Evolutionary conservation across 2,329 filamentous ascomycete species (phyloP).

Genomic region (Tolypocladium ophioglossoides): DNA sequence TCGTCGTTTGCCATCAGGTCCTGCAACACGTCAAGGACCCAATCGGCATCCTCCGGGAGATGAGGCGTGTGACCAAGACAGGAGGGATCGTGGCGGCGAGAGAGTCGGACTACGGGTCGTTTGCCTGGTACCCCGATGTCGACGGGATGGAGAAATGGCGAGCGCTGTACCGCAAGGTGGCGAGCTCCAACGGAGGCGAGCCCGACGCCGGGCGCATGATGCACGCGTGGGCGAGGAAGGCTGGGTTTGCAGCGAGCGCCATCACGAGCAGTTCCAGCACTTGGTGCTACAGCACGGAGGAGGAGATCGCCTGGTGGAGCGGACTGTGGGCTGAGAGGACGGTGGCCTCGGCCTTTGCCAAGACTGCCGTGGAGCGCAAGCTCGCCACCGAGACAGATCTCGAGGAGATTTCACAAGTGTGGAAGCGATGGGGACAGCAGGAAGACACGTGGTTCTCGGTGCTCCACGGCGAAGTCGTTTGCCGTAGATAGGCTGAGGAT

Average conservation of each 20-base stretch:
- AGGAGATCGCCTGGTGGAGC: constrained; percentile 11
- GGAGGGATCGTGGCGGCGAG: constrained; percentile 28
- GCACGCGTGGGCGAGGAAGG: constrained; percentile 10
- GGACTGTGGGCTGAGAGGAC: constrained; percentile 11
- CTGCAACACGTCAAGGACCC: constrained; percentile 27
- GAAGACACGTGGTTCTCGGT: constrained; percentile 8
- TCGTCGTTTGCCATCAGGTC: constrained; percentile 27
- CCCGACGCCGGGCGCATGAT: constrained; percentile 11
- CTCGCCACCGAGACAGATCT: constrained; percentile 12
- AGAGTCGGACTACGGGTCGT: constrained; percentile 10
- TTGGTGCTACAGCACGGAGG: constrained; percentile 11
- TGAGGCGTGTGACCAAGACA: constrained; percentile 27
- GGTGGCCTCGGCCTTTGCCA: constrained; percentile 9
- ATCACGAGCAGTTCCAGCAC: constrained; percentile 8
- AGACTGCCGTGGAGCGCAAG: constrained; percentile 5
- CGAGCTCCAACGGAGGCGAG: constrained; percentile 8
- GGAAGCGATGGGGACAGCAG: constrained; percentile 5
- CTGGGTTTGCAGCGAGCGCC: constrained; percentile 7
- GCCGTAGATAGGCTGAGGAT: constrained; percentile 2
- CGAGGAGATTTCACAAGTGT: background rate
- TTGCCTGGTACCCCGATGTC: constrained; percentile 12
- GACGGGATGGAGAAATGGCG: constrained; percentile 10
- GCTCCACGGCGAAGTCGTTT: constrained; percentile 7
- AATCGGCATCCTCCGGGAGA: constrained; percentile 23
- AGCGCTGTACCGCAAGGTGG: constrained; percentile 8